A percentile compares a stretch with the other conserved stretches of the same genome.
Conservation (phyloP, 352 stramenopile species). For the Pilasporangium apinafurcum region DNA sequence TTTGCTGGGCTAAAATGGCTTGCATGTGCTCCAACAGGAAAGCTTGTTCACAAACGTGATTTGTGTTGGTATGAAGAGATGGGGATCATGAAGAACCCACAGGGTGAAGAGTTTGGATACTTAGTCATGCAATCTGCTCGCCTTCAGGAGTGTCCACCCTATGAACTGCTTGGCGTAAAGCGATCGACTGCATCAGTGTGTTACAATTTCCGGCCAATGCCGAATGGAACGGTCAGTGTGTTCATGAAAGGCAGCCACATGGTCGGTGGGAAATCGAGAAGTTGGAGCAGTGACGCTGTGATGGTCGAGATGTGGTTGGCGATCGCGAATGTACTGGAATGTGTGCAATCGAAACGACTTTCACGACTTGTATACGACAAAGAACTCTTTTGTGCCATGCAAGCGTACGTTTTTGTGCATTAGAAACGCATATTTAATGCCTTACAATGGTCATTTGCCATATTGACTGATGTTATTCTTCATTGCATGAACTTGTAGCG, state of each 20-base stretch:
- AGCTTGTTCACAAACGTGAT: constrained; percentile 59
- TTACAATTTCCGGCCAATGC: constrained; percentile 52
- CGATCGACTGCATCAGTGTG: constrained; percentile 46
- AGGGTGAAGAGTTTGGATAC: constrained; percentile 52
- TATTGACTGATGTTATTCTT: not conserved
- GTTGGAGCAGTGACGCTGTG: constrained; percentile 44
- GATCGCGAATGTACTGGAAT: constrained; percentile 44
- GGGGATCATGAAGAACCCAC: constrained; percentile 33
- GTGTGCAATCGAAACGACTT: constrained; percentile 48
- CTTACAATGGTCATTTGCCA: too few relatives aligned
- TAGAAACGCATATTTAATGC: too few relatives aligned
- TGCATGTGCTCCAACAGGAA: constrained; percentile 29
- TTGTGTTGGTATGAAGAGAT: constrained; percentile 63
- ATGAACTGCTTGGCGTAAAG: constrained; percentile 46
- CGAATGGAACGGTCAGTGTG: constrained; percentile 39
- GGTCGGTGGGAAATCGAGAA: constrained; percentile 48
- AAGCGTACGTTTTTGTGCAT: constrained; percentile 39
- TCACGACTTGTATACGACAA: constrained; percentile 42
- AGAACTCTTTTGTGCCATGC: constrained; percentile 39
- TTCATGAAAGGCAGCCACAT: constrained; percentile 59
- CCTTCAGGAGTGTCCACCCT: constrained; percentile 44
- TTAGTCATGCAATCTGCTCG: constrained; percentile 52
- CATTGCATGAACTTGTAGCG: constrained; percentile 8
- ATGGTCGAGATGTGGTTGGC: constrained; percentile 59
- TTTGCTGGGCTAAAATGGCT: constrained; percentile 65